phyloP scores from a whole-genome alignment of 805 yeast species.

The Metschnikowia baotianmanensis region DNA sequence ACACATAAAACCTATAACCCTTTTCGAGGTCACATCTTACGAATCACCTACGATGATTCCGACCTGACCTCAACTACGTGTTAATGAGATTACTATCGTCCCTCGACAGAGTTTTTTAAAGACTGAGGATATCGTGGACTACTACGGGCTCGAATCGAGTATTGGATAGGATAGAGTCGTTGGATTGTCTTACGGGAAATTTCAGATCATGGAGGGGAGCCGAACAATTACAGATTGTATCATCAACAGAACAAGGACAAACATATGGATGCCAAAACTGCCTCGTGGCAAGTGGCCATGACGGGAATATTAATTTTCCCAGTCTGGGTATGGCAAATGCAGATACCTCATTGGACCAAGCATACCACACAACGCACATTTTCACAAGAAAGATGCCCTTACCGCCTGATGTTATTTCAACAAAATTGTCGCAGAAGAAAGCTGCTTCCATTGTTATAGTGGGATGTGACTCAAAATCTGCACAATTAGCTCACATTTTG shows the following conservation, averaged over 20 bases:
- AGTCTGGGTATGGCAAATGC: slow-evolving; percentile 18
- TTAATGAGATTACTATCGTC: slow-evolving; percentile 48
- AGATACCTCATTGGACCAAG: slow-evolving; percentile 19
- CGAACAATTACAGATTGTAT: slow-evolving; percentile 31
- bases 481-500: slow-evolving; percentile 43
- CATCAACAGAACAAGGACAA: slow-evolving; percentile 31
- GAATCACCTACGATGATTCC: no score
- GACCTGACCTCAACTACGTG: no score
- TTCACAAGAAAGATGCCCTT: slow-evolving; percentile 25
- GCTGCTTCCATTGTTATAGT: slow-evolving; percentile 30
- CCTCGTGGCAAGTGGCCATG: slow-evolving; percentile 37
- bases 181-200: slow-evolving; percentile 28
- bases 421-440: slow-evolving; percentile 11
- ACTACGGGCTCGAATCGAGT: slow-evolving; percentile 30
- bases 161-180: slow-evolving; percentile 35
- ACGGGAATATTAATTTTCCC: slow-evolving; percentile 35
- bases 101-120: slow-evolving; percentile 37
- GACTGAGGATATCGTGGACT: slow-evolving; percentile 34
- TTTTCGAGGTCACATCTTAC: no score
- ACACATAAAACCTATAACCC: no score
- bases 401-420: slow-evolving; percentile 21
- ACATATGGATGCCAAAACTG: slow-evolving; percentile 34
- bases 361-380: slow-evolving; percentile 39
- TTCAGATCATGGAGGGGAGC: slow-evolving; percentile 23
- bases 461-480: slow-evolving; percentile 48